Evolutionary conservation across 768 basidiomycete genomes (phyloP).

Genomic region (Lentinus tigrinus): DNA sequence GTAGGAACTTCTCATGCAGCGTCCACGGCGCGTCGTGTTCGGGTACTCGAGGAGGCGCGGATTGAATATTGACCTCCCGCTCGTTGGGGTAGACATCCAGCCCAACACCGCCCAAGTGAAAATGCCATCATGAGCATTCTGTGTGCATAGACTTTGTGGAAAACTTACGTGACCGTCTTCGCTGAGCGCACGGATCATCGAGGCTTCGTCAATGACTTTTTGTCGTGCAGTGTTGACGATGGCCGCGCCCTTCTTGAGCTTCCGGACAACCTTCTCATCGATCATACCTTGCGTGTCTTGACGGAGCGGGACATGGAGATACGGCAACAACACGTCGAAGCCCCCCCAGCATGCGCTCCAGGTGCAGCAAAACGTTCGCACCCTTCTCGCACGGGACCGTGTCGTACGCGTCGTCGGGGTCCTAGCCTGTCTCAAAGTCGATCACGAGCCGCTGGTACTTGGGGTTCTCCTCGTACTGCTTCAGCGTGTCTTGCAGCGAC

Average conservation of each 20-base stretch:
- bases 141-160: neutral
- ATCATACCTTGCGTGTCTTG: slow-evolving; percentile 72
- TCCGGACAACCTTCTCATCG: slow-evolving; percentile 71
- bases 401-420: slow-evolving; percentile 76
- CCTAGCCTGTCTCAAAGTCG: slow-evolving; percentile 67
- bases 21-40: slow-evolving; percentile 74
- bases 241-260: slow-evolving; percentile 73
- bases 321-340: slow-evolving; percentile 79
- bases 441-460: slow-evolving; percentile 82
- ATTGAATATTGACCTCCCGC: slow-evolving; percentile 74
- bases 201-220: slow-evolving; percentile 85
- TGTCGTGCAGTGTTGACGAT: slow-evolving; percentile 89
- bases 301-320: slow-evolving; percentile 83
- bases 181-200: slow-evolving; percentile 80
- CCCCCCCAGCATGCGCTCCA: slow-evolving; percentile 81
- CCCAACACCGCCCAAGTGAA: slow-evolving; percentile 76
- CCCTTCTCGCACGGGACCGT: slow-evolving; percentile 87
- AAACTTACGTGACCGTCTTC: slow-evolving; percentile 81
- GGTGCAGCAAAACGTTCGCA: slow-evolving; percentile 79
- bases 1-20: no score
- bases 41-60: slow-evolving; percentile 78
- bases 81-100: slow-evolving; percentile 88
- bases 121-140: neutral
- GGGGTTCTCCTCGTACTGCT: slow-evolving; percentile 55
- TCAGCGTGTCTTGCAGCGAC: slow-evolving; percentile 67